Conservation (phyloP, 202 grass and related monocot genomes). For the Setaria viridis region DNA sequence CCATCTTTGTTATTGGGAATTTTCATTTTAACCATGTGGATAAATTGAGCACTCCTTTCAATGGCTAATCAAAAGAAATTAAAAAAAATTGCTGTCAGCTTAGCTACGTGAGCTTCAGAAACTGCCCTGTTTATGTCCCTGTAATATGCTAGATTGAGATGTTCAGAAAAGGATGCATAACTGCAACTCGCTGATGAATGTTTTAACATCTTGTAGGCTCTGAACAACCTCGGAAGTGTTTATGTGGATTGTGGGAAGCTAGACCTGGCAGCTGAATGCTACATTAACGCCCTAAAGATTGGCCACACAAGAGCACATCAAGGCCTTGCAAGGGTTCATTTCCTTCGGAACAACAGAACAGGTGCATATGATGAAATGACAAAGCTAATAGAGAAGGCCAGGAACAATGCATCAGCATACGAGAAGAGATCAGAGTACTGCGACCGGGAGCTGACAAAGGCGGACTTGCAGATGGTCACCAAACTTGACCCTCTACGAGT, state of each 20-base stretch:
- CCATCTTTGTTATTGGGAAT: conserved; percentile 10
- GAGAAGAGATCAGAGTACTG: conserved; percentile 99
- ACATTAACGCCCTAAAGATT: conserved; percentile 94
- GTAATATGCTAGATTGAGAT: conserved; percentile 28
- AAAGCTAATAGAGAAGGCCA: conserved; percentile 95
- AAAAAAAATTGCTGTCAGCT: neutral
- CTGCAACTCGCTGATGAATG: conserved; percentile 25
- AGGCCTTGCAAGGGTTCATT: conserved; percentile 93
- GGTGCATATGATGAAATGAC: conserved; percentile 95
- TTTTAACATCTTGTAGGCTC: conserved; percentile 61
- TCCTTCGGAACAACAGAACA: conserved; percentile 73
- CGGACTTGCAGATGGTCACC: conserved; percentile 88
- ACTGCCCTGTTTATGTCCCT: neutral
- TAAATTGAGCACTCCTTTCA: neutral
- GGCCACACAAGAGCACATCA: conserved; percentile 96
- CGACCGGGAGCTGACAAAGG: conserved; percentile 85
- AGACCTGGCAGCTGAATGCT: conserved; percentile 94
- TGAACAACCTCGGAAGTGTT: conserved; percentile 98
- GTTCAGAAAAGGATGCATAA: neutral
- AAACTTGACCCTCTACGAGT: conserved; percentile 92
- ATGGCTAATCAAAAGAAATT: conserved; percentile 3
- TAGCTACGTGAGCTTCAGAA: conserved; percentile 4
- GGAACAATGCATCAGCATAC: conserved; percentile 96
- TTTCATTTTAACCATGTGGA: conserved; percentile 15
- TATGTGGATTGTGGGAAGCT: conserved; percentile 96